Evolutionary conservation across 495 filamentous ascomycete species (phyloP).

Genomic region (Daldinia vernicosa): DNA sequence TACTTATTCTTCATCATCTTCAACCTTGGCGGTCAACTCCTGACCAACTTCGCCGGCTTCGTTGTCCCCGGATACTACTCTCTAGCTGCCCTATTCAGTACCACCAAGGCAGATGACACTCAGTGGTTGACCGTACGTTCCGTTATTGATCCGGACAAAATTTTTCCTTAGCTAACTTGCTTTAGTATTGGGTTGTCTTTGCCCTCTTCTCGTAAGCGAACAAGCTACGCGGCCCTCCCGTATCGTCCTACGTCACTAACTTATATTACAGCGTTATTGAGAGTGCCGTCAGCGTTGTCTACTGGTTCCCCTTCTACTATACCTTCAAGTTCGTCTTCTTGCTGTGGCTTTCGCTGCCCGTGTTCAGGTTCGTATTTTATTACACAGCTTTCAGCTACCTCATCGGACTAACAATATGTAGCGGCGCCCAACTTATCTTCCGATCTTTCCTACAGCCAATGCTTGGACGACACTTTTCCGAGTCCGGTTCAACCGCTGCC

Average conservation of each 20-base stretch:
- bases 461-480: slow-evolving; percentile 87
- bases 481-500: slow-evolving; percentile 77
- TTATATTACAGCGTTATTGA: slow-evolving; percentile 73
- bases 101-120: slow-evolving; percentile 85
- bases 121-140: slow-evolving; percentile 76
- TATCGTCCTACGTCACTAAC: slow-evolving; percentile 14
- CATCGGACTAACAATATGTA: slow-evolving; percentile 51
- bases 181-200: slow-evolving; percentile 97
- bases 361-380: slow-evolving; percentile 76
- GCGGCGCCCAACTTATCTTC: slow-evolving; percentile 96
- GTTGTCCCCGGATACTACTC: slow-evolving; percentile 96
- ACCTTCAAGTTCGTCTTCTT: slow-evolving; percentile 98
- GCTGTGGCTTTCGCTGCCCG: slow-evolving; percentile 96
- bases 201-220: slow-evolving; percentile 79
- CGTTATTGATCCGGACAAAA: not conserved
- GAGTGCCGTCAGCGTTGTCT: slow-evolving; percentile 90
- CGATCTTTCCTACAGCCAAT: slow-evolving; percentile 92
- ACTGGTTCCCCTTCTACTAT: slow-evolving; percentile 99
- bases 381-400: not conserved
- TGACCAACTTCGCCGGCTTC: slow-evolving; percentile 97
- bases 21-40: slow-evolving; percentile 96
- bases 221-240: not conserved
- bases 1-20: slow-evolving; percentile 99
- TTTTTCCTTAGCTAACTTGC: slow-evolving; percentile 45
- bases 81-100: slow-evolving; percentile 85